Conservation (phyloP, 116 monocot genomes). For the Posidonia oceanica region DNA sequence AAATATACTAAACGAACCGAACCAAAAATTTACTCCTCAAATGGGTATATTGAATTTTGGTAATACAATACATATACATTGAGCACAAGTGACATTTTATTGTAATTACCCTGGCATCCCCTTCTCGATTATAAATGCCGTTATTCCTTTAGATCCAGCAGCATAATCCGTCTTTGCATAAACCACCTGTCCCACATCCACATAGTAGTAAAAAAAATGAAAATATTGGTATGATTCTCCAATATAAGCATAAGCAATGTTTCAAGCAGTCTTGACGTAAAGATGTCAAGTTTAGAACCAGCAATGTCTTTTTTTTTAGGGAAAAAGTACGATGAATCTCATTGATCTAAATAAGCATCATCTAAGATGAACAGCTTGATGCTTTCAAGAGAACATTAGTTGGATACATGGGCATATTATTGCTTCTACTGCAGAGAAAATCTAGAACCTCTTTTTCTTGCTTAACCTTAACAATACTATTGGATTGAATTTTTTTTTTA, state of each 20-base stretch:
- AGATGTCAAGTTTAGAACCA: background rate
- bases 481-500: too few relatives aligned
- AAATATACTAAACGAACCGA: too few relatives aligned
- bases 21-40: too few relatives aligned
- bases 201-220: conserved; percentile 6
- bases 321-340: too few relatives aligned
- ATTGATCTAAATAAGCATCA: too few relatives aligned
- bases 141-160: conserved; percentile 96
- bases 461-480: too few relatives aligned
- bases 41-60: too few relatives aligned
- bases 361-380: too few relatives aligned
- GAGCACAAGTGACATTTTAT: background rate
- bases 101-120: conserved; percentile 73
- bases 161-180: conserved; percentile 83
- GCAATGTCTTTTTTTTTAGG: background rate
- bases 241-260: background rate
- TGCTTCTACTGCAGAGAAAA: too few relatives aligned
- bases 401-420: too few relatives aligned
- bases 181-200: conserved; percentile 57
- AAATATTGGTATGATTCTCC: background rate
- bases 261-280: background rate
- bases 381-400: too few relatives aligned
- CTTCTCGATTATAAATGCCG: conserved; percentile 96
- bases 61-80: background rate
- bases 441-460: too few relatives aligned